Evolutionary conservation across 768 basidiomycete species (phyloP).

Genomic region (Mycena belliarum): DNA sequence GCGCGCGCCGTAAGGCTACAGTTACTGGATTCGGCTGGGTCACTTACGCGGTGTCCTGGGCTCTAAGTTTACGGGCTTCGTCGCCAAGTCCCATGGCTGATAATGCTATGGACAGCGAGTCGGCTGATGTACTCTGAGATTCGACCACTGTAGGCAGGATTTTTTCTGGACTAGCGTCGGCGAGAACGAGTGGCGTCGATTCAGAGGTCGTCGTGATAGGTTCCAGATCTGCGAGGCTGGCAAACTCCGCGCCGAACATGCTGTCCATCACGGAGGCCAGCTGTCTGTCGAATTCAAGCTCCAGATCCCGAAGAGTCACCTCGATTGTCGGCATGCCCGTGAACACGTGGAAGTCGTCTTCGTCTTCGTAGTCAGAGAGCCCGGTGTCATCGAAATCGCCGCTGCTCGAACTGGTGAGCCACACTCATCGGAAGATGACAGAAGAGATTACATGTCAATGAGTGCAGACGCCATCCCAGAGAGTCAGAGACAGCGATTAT

Average conservation of each 20-base stretch:
- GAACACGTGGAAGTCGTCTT: not conserved
- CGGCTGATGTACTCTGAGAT: not conserved
- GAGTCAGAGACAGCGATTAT: too few species aligned
- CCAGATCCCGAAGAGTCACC: not conserved
- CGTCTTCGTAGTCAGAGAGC: not conserved
- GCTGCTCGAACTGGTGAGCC: too few species aligned
- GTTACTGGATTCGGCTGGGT: not conserved
- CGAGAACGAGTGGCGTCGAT: not conserved
- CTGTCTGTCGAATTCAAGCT: constrained; percentile 8
- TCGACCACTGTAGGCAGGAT: not conserved
- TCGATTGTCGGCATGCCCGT: not conserved
- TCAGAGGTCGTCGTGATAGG: not conserved
- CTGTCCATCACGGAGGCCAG: not conserved
- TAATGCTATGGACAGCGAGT: not conserved
- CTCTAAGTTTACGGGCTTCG: not conserved
- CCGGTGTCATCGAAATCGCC: too few species aligned
- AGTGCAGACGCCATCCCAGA: too few species aligned
- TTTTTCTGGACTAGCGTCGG: not conserved
- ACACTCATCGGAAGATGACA: not conserved
- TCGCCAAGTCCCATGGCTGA: not conserved
- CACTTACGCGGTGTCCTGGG: not conserved
- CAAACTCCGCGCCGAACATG: constrained; percentile 6
- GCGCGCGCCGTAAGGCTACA: not conserved
- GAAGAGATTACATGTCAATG: not conserved
- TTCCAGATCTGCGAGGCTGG: constrained; percentile 3